These are phyloP conservation scores for Leishmania arabica DNA, from an alignment of 208 protist genomes.

Conservation along the genomic window DNA sequence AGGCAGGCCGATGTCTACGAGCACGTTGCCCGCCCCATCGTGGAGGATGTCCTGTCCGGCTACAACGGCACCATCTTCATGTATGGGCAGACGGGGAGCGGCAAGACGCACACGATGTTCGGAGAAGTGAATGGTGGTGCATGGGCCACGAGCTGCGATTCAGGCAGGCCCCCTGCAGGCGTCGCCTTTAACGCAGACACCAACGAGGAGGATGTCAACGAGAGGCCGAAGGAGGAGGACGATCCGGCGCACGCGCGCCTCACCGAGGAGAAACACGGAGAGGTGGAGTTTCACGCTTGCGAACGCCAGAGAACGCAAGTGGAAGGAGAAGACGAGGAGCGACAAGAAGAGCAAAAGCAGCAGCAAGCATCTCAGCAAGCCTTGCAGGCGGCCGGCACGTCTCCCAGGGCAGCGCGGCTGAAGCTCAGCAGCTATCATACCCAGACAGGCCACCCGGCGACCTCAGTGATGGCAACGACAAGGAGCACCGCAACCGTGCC, in stretches of 20 bases:
- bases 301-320: neutral
- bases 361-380: neutral
- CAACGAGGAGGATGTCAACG: conserved; percentile 5
- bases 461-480: neutral
- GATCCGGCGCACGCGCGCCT: neutral
- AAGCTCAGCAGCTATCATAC: neutral
- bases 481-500: neutral
- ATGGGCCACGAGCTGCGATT: conserved; percentile 5
- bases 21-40: conserved; percentile 81
- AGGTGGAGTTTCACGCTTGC: neutral
- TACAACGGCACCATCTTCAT: conserved; percentile 91
- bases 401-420: neutral
- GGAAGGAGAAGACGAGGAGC: conserved; percentile 6
- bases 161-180: neutral
- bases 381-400: neutral
- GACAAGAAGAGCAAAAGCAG: conserved; percentile 1
- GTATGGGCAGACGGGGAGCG: conserved; percentile 93
- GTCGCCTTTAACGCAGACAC: neutral
- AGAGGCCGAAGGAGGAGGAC: neutral
- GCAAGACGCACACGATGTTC: conserved; percentile 93
- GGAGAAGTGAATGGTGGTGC: conserved; percentile 47
- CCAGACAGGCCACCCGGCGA: neutral
- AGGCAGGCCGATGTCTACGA: conserved; percentile 83
- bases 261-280: neutral
- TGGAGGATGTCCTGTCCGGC: conserved; percentile 89